These are phyloP conservation scores for Backusella tuberculispora DNA, from an alignment of 192 early-diverging fungal species.

Conservation along the genomic window DNA sequence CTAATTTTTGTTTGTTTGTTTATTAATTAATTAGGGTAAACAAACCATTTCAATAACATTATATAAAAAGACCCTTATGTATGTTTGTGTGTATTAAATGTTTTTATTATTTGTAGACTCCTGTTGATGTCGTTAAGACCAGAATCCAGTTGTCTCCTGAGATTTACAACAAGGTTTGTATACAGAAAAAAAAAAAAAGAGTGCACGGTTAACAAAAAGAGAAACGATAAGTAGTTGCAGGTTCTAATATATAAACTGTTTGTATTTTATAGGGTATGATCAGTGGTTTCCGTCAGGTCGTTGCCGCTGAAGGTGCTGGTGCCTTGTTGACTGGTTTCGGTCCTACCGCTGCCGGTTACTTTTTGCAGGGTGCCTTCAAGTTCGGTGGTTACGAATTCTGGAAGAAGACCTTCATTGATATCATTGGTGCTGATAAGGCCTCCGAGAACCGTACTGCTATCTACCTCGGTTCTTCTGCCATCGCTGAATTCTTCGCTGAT, in stretches of 20 bases:
- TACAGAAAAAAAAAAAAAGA: not conserved
- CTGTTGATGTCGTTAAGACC: conserved; percentile 78
- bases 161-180: conserved; percentile 59
- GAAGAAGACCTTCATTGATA: conserved; percentile 60
- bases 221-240: not conserved
- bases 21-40: conserved; percentile 12
- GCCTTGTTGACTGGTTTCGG: conserved; percentile 68
- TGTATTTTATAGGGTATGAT: conserved; percentile 48
- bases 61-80: not conserved
- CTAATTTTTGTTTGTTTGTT: conserved; percentile 15
- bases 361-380: conserved; percentile 69
- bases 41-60: not conserved
- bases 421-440: conserved; percentile 59
- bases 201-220: not conserved
- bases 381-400: conserved; percentile 74
- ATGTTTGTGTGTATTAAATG: conserved; percentile 3
- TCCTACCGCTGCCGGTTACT: conserved; percentile 66
- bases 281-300: conserved; percentile 52
- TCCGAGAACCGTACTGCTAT: conserved; percentile 63
- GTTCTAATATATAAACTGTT: not conserved
- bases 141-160: conserved; percentile 70
- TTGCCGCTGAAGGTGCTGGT: conserved; percentile 56
- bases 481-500: conserved; percentile 80
- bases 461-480: conserved; percentile 66
- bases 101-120: conserved; percentile 26